Conservation (phyloP, 2,329 filamentous ascomycete species). For the Talaromyces funiculosus region DNA sequence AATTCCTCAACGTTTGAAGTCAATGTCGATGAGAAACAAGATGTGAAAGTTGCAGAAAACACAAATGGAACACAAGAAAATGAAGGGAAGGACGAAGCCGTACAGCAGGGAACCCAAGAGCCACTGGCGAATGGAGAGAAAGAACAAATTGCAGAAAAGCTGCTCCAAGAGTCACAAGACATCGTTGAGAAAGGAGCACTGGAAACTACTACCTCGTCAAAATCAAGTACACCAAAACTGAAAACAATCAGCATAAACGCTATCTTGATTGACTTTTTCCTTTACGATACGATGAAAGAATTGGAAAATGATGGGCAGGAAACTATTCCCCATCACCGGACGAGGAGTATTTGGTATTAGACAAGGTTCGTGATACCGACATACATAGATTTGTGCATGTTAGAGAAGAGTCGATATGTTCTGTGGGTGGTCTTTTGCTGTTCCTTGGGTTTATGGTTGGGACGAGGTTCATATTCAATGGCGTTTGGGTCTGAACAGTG, state of each 20-base stretch:
- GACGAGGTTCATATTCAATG: no score
- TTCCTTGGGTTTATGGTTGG: background rate
- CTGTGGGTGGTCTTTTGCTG: background rate
- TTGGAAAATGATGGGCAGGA: constrained; percentile 57
- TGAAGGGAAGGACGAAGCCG: constrained; percentile 6
- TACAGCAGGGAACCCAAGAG: constrained; percentile 1
- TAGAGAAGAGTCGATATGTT: background rate
- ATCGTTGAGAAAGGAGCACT: background rate
- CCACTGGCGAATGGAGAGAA: background rate
- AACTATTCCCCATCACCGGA: constrained; percentile 74
- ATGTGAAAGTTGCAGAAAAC: background rate
- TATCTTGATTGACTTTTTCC: constrained; percentile 91
- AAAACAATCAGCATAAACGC: constrained; percentile 61
- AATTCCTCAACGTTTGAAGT: constrained; percentile 1
- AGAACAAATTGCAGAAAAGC: constrained; percentile 11
- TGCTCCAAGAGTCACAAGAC: background rate
- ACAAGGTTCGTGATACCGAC: background rate
- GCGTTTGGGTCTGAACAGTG: background rate
- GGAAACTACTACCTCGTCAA: background rate
- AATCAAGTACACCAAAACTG: background rate
- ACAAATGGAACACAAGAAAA: background rate
- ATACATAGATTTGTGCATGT: background rate
- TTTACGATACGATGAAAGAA: constrained; percentile 92
- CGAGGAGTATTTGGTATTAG: constrained; percentile 90
- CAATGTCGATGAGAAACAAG: background rate